These are phyloP conservation scores for Sporothrix sp. DNA, from an alignment of 2,329 filamentous ascomycete genomes.

Conservation along the genomic window DNA sequence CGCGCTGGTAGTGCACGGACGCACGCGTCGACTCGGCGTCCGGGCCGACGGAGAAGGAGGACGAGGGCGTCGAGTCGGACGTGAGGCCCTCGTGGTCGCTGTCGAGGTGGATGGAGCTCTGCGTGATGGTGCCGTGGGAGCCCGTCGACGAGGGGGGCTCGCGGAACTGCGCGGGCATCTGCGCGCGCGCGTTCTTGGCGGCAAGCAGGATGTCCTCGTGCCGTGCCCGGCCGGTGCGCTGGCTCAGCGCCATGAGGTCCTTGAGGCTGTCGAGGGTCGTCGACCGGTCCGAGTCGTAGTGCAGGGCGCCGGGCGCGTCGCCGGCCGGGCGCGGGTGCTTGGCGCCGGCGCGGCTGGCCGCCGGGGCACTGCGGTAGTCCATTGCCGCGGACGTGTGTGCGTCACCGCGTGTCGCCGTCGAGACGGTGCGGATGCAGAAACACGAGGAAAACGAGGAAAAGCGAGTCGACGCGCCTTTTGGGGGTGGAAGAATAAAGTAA, in stretches of 20 bases:
- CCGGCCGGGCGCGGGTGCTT: neutral
- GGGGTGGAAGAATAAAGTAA: conserved; percentile 9
- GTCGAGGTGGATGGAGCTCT: conserved; percentile 13
- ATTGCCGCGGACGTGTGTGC: neutral
- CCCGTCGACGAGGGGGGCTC: conserved; percentile 20
- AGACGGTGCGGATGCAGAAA: too few relatives aligned
- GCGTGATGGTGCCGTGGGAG: conserved; percentile 19
- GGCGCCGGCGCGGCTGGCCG: conserved; percentile 8
- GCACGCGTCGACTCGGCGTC: conserved; percentile 20
- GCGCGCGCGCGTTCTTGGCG: conserved; percentile 15
- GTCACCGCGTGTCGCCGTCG: too few relatives aligned
- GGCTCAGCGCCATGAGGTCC: conserved; percentile 16
- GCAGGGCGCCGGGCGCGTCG: conserved; percentile 4
- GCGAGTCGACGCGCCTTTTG: conserved; percentile 6
- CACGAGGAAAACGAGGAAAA: too few relatives aligned
- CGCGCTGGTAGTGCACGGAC: conserved; percentile 12
- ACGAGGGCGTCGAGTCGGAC: conserved; percentile 5
- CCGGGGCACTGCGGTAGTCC: conserved; percentile 9
- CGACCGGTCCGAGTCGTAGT: conserved; percentile 17
- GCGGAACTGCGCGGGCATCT: conserved; percentile 17
- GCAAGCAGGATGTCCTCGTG: conserved; percentile 31
- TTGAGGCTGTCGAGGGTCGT: conserved; percentile 18
- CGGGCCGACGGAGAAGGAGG: conserved; percentile 15
- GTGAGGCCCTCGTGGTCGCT: conserved; percentile 8
- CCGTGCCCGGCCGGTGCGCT: conserved; percentile 6